Evolutionary conservation across 2,329 filamentous ascomycete species (phyloP).

Genomic region (Colletotrichum higginsianum): DNA sequence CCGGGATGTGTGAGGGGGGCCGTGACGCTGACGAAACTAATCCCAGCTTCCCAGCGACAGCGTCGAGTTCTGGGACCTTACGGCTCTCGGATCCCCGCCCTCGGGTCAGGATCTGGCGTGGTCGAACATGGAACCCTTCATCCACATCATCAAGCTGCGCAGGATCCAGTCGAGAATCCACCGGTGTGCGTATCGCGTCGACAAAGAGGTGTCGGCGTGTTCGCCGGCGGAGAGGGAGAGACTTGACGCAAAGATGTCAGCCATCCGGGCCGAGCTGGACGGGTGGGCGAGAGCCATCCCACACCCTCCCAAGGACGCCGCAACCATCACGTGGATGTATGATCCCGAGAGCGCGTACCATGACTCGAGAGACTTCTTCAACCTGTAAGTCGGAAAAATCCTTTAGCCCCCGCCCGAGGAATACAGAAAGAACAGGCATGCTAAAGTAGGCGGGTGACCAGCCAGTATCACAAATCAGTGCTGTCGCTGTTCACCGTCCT

Average conservation of each 20-base stretch:
- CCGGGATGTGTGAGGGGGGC: too few relatives aligned
- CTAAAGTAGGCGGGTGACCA: not conserved
- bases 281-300: conserved; percentile 44
- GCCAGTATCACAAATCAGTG: conserved; percentile 48
- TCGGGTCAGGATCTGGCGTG: conserved; percentile 7
- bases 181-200: conserved; percentile 44
- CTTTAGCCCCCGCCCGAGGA: too few relatives aligned
- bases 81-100: conserved; percentile 25
- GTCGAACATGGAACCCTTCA: conserved; percentile 48
- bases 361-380: conserved; percentile 48
- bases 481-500: conserved; percentile 47
- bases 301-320: conserved; percentile 44
- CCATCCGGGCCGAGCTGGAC: conserved; percentile 44
- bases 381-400: conserved; percentile 37
- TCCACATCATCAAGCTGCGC: conserved; percentile 47
- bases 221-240: conserved; percentile 15
- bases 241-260: conserved; percentile 44
- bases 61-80: conserved; percentile 45
- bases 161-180: conserved; percentile 46
- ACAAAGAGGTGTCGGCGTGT: conserved; percentile 43
- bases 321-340: conserved; percentile 48
- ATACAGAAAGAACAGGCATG: too few relatives aligned
- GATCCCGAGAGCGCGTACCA: conserved; percentile 47
- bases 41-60: conserved; percentile 45
- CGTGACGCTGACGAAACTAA: not conserved